These are phyloP conservation scores for Candida taoyuanica DNA, from an alignment of 805 yeast genomes.

Conservation along the genomic window DNA sequence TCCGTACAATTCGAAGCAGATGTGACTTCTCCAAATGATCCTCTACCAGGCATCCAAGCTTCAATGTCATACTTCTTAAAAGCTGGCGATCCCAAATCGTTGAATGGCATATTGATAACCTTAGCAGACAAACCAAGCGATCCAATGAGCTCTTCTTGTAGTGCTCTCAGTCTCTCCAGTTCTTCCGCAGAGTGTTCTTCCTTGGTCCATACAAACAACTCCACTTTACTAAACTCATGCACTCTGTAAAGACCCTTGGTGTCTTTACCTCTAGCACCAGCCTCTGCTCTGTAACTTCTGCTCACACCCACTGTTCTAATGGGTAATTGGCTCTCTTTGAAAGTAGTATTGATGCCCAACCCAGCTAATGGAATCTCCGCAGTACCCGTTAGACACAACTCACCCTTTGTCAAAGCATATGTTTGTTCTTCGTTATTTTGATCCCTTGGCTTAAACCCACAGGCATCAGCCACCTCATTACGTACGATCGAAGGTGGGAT, in stretches of 20 bases:
- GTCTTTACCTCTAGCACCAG: conserved; percentile 93
- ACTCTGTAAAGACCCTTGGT: conserved; percentile 91
- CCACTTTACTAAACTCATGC: conserved; percentile 95
- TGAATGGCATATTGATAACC: conserved; percentile 81
- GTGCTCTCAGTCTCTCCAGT: conserved; percentile 53
- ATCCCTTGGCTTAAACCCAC: conserved; percentile 95
- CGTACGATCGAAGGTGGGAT: conserved; percentile 86
- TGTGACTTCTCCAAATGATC: conserved; percentile 86
- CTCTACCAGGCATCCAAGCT: conserved; percentile 98
- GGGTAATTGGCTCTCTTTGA: conserved; percentile 44
- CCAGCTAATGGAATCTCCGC: conserved; percentile 96
- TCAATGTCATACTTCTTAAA: conserved; percentile 88
- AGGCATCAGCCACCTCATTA: conserved; percentile 71
- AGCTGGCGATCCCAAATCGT: conserved; percentile 93
- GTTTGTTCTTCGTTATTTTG: conserved; percentile 82
- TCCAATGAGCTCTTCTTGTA: conserved; percentile 61
- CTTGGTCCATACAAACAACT: conserved; percentile 71
- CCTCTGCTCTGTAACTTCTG: conserved; percentile 90
- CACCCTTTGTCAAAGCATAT: conserved; percentile 53
- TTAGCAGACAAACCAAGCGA: conserved; percentile 77
- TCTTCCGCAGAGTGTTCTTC: conserved; percentile 42
- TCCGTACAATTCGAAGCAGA: conserved; percentile 92
- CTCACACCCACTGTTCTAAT: conserved; percentile 71
- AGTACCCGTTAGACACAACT: conserved; percentile 79
- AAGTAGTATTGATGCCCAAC: conserved; percentile 48